phyloP scores from a whole-genome alignment of 495 filamentous ascomycete genomes.

The Parachaetomium inaequale region DNA sequence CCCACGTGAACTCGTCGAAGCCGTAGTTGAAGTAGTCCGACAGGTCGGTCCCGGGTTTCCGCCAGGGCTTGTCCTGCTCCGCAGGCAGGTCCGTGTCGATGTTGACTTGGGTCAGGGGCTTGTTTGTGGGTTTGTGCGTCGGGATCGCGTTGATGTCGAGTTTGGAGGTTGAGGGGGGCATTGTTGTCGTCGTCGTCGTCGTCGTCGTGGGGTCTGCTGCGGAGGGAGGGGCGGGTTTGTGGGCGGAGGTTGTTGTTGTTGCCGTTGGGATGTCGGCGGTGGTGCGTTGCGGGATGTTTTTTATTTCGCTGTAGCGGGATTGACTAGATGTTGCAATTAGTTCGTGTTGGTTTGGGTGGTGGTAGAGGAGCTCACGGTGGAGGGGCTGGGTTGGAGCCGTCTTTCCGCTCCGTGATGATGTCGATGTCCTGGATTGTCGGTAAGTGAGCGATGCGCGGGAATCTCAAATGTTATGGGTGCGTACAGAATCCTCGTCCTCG shows the following conservation, averaged over 20 bases:
- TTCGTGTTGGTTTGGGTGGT: not conserved
- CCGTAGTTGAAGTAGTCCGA: slow-evolving; percentile 99
- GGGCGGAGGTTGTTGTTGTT: not conserved
- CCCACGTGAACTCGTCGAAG: slow-evolving; percentile 99
- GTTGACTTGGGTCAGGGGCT: slow-evolving; percentile 78
- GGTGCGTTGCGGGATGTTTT: slow-evolving; percentile 63
- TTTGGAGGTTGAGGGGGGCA: slow-evolving; percentile 63
- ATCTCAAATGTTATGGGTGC: not conserved
- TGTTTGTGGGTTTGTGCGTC: slow-evolving; percentile 65
- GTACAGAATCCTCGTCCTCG: slow-evolving; percentile 57
- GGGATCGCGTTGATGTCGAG: slow-evolving; percentile 84
- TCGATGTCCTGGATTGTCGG: slow-evolving; percentile 71
- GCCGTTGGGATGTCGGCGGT: slow-evolving; percentile 39
- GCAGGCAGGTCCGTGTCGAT: slow-evolving; percentile 72
- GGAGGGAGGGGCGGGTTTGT: slow-evolving; percentile 18
- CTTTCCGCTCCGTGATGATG: slow-evolving; percentile 85
- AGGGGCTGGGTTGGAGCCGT: slow-evolving; percentile 67
- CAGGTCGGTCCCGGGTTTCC: slow-evolving; percentile 89
- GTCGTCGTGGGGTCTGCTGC: slow-evolving; percentile 17
- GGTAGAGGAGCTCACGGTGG: slow-evolving; percentile 49
- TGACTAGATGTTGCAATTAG: slow-evolving; percentile 31
- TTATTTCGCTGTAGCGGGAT: slow-evolving; percentile 58
- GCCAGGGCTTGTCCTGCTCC: slow-evolving; percentile 89
- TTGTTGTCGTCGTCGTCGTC: slow-evolving; percentile 22
- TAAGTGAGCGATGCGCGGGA: slow-evolving; percentile 10